These are phyloP conservation scores for Saccharomyces uvarum DNA, from an alignment of 1,139 yeast genomes.

Conservation along the genomic window DNA sequence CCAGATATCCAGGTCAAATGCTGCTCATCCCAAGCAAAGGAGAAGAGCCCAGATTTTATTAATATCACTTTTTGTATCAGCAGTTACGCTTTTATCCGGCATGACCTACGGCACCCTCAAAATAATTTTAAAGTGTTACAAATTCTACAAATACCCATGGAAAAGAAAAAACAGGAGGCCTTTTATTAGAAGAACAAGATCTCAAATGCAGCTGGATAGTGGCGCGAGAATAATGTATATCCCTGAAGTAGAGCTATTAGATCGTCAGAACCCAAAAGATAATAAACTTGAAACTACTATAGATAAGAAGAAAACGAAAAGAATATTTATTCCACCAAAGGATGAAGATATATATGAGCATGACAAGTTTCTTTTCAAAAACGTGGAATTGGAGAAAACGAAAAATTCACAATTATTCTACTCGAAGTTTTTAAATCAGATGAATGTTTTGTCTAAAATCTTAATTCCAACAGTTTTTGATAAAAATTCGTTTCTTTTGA, in stretches of 20 bases:
- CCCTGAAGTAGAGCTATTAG: conserved; percentile 30
- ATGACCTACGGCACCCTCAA: conserved; percentile 5
- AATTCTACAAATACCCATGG: conserved; percentile 5
- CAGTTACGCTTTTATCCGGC: conserved; percentile 9
- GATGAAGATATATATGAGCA: conserved; percentile 36
- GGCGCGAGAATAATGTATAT: conserved; percentile 54
- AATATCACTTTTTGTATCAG: conserved; percentile 11
- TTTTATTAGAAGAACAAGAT: conserved; percentile 22
- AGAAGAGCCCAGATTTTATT: conserved; percentile 23
- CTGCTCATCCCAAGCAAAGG: conserved; percentile 15
- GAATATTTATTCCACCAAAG: conserved; percentile 34
- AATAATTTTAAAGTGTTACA: conserved; percentile 4
- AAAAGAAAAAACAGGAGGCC: conserved; percentile 7
- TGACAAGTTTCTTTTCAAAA: conserved; percentile 36
- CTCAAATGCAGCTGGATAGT: conserved; percentile 36
- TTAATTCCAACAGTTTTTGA: conserved; percentile 67
- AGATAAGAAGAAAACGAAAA: conserved; percentile 26
- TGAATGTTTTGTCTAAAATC: conserved; percentile 71
- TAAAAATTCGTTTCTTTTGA: conserved; percentile 57
- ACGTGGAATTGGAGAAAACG: conserved; percentile 31
- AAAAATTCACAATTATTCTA: conserved; percentile 40
- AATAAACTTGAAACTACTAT: conserved; percentile 16
- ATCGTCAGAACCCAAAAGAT: conserved; percentile 5
- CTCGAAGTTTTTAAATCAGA: conserved; percentile 65
- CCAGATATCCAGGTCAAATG: conserved; percentile 17